These are phyloP conservation scores for Aspergillus cristatus DNA, from an alignment of 495 filamentous ascomycete genomes.

Conservation along the genomic window DNA sequence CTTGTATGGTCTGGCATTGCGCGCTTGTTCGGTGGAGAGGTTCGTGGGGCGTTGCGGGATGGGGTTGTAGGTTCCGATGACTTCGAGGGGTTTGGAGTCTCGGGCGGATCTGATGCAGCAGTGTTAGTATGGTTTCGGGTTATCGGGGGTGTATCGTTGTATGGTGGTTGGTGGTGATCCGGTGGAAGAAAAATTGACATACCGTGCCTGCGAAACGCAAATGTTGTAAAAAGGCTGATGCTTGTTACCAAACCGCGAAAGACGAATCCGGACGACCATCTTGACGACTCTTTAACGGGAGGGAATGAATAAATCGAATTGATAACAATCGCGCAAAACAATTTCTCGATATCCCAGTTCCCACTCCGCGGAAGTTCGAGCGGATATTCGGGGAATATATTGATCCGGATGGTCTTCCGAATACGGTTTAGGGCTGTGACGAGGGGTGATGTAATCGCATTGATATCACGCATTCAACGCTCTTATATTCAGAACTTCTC, in stretches of 20 bases:
- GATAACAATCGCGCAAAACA: neutral
- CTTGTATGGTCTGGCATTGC: constrained; percentile 54
- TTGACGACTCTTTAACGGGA: constrained; percentile 12
- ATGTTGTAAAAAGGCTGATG: constrained; percentile 93
- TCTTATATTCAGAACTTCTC: neutral
- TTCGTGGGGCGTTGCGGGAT: constrained; percentile 58
- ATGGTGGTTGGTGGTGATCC: no score
- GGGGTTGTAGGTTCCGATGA: constrained; percentile 91
- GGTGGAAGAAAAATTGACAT: constrained; percentile 17
- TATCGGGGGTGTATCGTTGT: constrained; percentile 18
- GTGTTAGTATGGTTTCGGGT: constrained; percentile 18
- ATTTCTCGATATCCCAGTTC: neutral
- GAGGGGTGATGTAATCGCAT: constrained; percentile 19
- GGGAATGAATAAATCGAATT: constrained; percentile 2
- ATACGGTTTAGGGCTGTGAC: constrained; percentile 16
- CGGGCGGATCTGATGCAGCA: constrained; percentile 50
- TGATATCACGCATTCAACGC: constrained; percentile 16
- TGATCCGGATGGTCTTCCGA: constrained; percentile 13
- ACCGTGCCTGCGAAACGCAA: constrained; percentile 93
- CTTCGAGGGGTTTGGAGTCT: constrained; percentile 81
- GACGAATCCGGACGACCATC: constrained; percentile 90
- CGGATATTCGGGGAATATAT: constrained; percentile 15
- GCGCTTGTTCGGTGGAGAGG: constrained; percentile 53
- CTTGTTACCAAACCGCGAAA: constrained; percentile 86
- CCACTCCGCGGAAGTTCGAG: constrained; percentile 21